Base-by-base conservation (phyloP, 192 early-diverging fungal genomes). In the Obelidium mucronatum region DNA sequence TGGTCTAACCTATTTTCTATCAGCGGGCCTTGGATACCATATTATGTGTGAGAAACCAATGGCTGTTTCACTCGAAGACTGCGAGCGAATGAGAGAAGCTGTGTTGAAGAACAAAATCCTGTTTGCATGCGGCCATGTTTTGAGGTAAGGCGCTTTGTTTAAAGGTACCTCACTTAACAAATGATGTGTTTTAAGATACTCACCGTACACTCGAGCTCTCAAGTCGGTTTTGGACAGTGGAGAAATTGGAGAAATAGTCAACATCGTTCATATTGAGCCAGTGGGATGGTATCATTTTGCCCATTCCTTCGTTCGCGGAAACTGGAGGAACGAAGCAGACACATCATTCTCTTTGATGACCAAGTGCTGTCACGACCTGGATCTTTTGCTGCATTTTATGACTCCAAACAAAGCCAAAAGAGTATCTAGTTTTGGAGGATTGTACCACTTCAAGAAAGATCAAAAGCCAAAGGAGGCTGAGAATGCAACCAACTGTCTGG, bases 1-100 rank as follows among this genome's bases (percentile, higher is more conserved):
- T 48, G n/a, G n/a, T n/a, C 19, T 6, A 48, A 48, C 44, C 11
- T 0, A 19, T 48, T 48, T 6, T 48, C 19, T 48, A 19, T 22
- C n/a, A 68, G 66, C 66, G 40, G 8, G 15, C 3, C 66, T 54
- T 1, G 83, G 85, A 5, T 90, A 90, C 73, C 83, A 90, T 64
- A 89, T 92, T 28, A 60, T 92, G 67, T 79, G 88, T 53, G 91
- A 92, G 79, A 92, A 92, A 66, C 91, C 91, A 6, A 89, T 92
- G 88, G 83, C 91, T 1, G 76, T 81, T 3, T 79, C 77, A 1
- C 54, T 86, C 19, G 60, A 71, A 13, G 87, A 89, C 37, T 92
- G 91, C 68, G 54, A 69, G 34, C 58, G 62, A 15, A 90, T 92
- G 42, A 75, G 80, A 3, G 42, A 71, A 19, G 87, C 88, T 11